A percentile compares a stretch with the other conserved stretches of the same genome.
Evolutionary conservation across 805 yeast genomes (phyloP).

Genomic region (Sugiyamaella floridensis): DNA sequence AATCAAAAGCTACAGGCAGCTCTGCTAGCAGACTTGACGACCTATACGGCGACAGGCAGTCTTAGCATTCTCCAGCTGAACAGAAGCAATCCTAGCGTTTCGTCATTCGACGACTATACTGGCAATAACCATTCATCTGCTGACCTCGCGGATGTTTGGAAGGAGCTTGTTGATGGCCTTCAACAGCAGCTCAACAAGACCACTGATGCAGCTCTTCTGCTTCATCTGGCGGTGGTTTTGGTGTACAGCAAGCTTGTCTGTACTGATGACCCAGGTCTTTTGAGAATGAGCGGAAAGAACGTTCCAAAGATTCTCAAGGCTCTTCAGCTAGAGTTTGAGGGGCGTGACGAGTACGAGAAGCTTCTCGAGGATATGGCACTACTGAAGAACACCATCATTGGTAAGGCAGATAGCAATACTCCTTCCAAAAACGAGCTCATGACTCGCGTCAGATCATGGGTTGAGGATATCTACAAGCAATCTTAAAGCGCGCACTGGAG

Average conservation of each 20-base stretch:
- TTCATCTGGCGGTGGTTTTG: conserved; percentile 24
- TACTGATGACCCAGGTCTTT: conserved; percentile 15
- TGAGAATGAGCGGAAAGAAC: conserved; percentile 25
- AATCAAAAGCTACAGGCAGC: conserved; percentile 15
- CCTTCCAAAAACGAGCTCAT: neutral
- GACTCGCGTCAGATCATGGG: neutral
- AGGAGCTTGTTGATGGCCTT: neutral
- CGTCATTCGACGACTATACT: neutral
- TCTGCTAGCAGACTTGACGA: conserved; percentile 13
- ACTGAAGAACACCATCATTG: neutral
- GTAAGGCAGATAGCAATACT: neutral
- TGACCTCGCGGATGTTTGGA: neutral
- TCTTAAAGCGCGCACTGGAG: too few species aligned
- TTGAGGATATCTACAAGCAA: neutral
- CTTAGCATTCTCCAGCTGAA: neutral
- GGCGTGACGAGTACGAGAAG: neutral
- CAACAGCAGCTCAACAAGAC: conserved; percentile 16
- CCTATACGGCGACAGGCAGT: conserved; percentile 3
- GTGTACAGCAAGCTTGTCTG: conserved; percentile 12
- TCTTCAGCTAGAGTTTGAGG: conserved; percentile 6
- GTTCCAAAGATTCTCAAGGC: conserved; percentile 26
- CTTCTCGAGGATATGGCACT: neutral
- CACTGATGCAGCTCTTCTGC: conserved; percentile 22
- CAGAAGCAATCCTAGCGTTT: neutral
- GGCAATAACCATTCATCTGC: neutral